phyloP scores from a whole-genome alignment of 805 yeast genomes.

The Kodamaea sagamina region DNA sequence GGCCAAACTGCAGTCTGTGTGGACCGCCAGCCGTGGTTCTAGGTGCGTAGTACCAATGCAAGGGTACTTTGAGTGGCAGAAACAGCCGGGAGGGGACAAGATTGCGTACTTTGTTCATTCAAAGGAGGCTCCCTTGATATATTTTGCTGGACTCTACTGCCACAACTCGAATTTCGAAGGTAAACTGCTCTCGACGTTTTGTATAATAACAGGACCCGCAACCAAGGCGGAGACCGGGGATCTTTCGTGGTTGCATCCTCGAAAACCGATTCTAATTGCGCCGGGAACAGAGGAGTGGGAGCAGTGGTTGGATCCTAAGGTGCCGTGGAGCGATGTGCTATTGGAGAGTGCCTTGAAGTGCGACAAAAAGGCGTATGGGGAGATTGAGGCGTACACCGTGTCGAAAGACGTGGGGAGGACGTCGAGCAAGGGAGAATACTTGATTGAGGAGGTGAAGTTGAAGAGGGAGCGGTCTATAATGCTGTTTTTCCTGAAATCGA shows the following conservation, averaged over 20 bases:
- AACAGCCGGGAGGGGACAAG: slow-evolving; percentile 38
- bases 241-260: slow-evolving; percentile 66
- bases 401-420: slow-evolving; percentile 65
- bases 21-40: slow-evolving; percentile 53
- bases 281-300: slow-evolving; percentile 62
- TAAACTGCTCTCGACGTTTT: slow-evolving; percentile 48
- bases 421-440: slow-evolving; percentile 44
- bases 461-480: slow-evolving; percentile 27
- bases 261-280: slow-evolving; percentile 75
- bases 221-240: slow-evolving; percentile 42
- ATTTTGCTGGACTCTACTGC: slow-evolving; percentile 55
- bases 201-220: slow-evolving; percentile 77
- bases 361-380: slow-evolving; percentile 30
- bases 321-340: slow-evolving; percentile 42
- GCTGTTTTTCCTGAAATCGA: slow-evolving; percentile 26
- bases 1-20: slow-evolving; percentile 47
- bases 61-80: slow-evolving; percentile 87
- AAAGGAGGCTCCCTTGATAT: slow-evolving; percentile 53
- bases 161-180: slow-evolving; percentile 35
- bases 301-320: slow-evolving; percentile 58
- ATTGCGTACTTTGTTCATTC: slow-evolving; percentile 67
- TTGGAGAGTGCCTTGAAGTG: slow-evolving; percentile 42
- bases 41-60: slow-evolving; percentile 78
- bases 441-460: slow-evolving; percentile 31
- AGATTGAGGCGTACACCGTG: slow-evolving; percentile 58